phyloP scores from a whole-genome alignment of 345 rosid genomes.

The Citrus trifoliata region DNA sequence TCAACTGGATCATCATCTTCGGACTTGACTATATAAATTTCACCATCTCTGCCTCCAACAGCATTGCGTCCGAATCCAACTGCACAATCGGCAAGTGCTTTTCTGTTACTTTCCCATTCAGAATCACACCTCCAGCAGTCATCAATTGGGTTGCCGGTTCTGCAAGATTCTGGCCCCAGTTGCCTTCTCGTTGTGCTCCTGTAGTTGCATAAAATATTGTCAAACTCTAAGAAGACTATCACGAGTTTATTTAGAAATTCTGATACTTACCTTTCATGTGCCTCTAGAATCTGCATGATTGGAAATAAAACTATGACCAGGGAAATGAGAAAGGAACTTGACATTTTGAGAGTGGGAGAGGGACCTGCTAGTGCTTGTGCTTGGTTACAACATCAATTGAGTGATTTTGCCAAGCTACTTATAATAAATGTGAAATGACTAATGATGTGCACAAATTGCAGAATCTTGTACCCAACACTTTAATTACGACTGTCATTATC shows the following conservation, averaged over 20 bases:
- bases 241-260: not conserved
- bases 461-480: not conserved
- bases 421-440: not conserved
- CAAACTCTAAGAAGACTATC: not conserved
- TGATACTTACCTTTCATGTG: slow-evolving; percentile 22
- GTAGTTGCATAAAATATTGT: not conserved
- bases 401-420: not conserved
- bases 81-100: slow-evolving; percentile 51
- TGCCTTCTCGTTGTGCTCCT: slow-evolving; percentile 36
- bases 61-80: slow-evolving; percentile 70
- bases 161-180: slow-evolving; percentile 21
- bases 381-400: not conserved
- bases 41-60: slow-evolving; percentile 57
- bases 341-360: slow-evolving; percentile 13
- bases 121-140: slow-evolving; percentile 72
- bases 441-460: not conserved
- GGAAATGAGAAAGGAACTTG: slow-evolving; percentile 17
- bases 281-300: slow-evolving; percentile 6
- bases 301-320: slow-evolving; percentile 5
- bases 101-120: slow-evolving; percentile 55
- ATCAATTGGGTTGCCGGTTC: slow-evolving; percentile 60
- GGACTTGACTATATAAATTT: slow-evolving; percentile 41
- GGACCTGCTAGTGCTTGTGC: not conserved
- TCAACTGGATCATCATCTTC: slow-evolving; percentile 28
- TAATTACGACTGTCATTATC: not conserved